Conservation (phyloP, 495 filamentous ascomycete genomes). For the Penicillium verhagenii region DNA sequence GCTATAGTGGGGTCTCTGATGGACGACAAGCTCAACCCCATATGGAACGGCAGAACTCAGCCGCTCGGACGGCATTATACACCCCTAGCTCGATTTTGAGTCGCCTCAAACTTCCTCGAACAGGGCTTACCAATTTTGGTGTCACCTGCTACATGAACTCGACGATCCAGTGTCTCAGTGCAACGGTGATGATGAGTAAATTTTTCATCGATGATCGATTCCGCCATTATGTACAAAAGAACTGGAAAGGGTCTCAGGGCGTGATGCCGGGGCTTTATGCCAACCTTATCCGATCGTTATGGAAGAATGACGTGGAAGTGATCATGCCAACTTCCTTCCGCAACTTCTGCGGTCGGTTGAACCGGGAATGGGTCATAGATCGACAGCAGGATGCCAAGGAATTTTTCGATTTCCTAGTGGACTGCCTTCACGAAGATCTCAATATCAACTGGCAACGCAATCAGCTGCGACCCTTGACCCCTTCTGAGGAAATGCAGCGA, state of each 20-base stretch:
- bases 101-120: slow-evolving; percentile 57
- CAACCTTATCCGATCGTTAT: slow-evolving; percentile 71
- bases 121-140: slow-evolving; percentile 77
- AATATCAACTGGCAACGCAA: slow-evolving; percentile 63
- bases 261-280: slow-evolving; percentile 74
- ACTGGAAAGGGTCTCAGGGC: slow-evolving; percentile 73
- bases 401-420: slow-evolving; percentile 71
- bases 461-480: slow-evolving; percentile 58
- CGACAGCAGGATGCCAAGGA: slow-evolving; percentile 78
- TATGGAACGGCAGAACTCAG: slow-evolving; percentile 44
- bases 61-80: slow-evolving; percentile 47
- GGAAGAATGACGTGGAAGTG: slow-evolving; percentile 66
- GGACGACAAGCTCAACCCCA: slow-evolving; percentile 54
- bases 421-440: slow-evolving; percentile 72
- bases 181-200: slow-evolving; percentile 66
- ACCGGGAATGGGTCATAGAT: slow-evolving; percentile 58
- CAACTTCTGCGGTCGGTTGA: slow-evolving; percentile 57
- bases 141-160: slow-evolving; percentile 92
- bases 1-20: slow-evolving; percentile 86
- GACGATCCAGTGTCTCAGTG: slow-evolving; percentile 77
- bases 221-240: slow-evolving; percentile 56
- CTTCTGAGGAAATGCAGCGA: slow-evolving; percentile 60
- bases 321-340: slow-evolving; percentile 54
- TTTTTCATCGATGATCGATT: slow-evolving; percentile 63
- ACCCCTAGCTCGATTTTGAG: slow-evolving; percentile 40